A percentile compares a stretch with the other conserved stretches of the same genome.
Evolutionary conservation across 257 asterid species (phyloP).

Genomic region (Mentha longifolia): DNA sequence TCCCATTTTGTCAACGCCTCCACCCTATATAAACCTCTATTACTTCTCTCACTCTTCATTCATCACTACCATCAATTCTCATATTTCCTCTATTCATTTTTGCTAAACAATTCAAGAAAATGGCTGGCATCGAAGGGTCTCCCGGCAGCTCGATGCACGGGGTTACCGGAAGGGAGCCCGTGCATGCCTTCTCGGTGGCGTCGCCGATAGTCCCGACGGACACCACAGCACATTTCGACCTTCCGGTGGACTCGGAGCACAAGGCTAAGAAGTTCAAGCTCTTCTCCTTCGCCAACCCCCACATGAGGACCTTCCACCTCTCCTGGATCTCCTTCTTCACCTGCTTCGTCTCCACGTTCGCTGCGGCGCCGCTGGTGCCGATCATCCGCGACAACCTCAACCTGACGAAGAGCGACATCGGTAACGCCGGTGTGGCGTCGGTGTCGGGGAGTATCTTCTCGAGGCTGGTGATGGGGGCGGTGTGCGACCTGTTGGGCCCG

Average conservation of each 20-base stretch:
- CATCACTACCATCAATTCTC: background rate
- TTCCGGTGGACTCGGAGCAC: slow-evolving; percentile 73
- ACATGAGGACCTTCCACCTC: slow-evolving; percentile 63
- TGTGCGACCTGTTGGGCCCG: slow-evolving; percentile 60
- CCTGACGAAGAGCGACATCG: slow-evolving; percentile 51
- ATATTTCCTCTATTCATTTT: too few species aligned
- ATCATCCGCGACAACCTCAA: slow-evolving; percentile 62
- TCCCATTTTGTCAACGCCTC: slow-evolving; percentile 40
- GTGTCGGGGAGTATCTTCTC: slow-evolving; percentile 68
- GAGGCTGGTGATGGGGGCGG: slow-evolving; percentile 68
- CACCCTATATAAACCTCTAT: slow-evolving; percentile 29
- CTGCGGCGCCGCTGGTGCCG: slow-evolving; percentile 69
- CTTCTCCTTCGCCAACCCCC: slow-evolving; percentile 59
- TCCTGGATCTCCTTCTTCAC: slow-evolving; percentile 71
- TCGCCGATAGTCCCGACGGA: slow-evolving; percentile 55
- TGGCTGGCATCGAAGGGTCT: too few species aligned
- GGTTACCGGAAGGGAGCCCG: slow-evolving; percentile 49
- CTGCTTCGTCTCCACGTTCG: slow-evolving; percentile 65
- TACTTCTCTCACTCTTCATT: too few species aligned
- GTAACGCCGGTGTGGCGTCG: slow-evolving; percentile 70
- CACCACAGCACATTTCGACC: slow-evolving; percentile 49
- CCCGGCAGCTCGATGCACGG: slow-evolving; percentile 62
- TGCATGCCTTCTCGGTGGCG: slow-evolving; percentile 47
- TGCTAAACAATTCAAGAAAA: too few species aligned
- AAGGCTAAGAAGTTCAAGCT: slow-evolving; percentile 54